phyloP scores from a whole-genome alignment of 176 grass and related monocot species.

The Dendrocalamus sinicus region DNA sequence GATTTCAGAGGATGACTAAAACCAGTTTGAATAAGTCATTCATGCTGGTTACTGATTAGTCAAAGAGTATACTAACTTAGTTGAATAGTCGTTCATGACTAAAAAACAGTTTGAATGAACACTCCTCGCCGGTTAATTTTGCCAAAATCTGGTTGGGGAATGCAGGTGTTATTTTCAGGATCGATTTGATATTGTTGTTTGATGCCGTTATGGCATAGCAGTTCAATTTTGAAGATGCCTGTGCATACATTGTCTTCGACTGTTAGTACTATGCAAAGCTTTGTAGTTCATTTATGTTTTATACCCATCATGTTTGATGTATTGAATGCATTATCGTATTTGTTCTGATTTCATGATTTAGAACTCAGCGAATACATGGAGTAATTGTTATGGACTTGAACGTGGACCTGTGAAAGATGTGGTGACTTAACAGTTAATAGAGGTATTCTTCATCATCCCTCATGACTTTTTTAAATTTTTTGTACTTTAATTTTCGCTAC shows the following conservation, averaged over 20 bases:
- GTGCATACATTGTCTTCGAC: background rate
- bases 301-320: background rate
- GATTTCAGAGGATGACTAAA: conserved; percentile 36
- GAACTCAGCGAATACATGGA: conserved; percentile 33
- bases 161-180: background rate
- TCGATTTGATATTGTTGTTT: conserved; percentile 3
- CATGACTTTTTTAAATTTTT: background rate
- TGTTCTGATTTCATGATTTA: conserved; percentile 30
- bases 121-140: background rate
- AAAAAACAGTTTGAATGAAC: too few species aligned
- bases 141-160: background rate
- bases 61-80: background rate
- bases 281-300: background rate
- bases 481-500: too few species aligned
- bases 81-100: too few species aligned
- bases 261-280: background rate
- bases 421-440: conserved; percentile 53
- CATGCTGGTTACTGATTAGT: conserved; percentile 40
- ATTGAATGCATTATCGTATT: background rate
- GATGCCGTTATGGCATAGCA: background rate
- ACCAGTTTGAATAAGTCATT: conserved; percentile 26
- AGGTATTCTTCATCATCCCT: conserved; percentile 50
- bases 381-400: background rate
- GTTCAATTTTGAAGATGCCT: background rate
- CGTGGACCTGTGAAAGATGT: conserved; percentile 90